These are phyloP conservation scores for Zygosaccharomyces sapae DNA, from an alignment of 1,139 yeast genomes.

Conservation along the genomic window DNA sequence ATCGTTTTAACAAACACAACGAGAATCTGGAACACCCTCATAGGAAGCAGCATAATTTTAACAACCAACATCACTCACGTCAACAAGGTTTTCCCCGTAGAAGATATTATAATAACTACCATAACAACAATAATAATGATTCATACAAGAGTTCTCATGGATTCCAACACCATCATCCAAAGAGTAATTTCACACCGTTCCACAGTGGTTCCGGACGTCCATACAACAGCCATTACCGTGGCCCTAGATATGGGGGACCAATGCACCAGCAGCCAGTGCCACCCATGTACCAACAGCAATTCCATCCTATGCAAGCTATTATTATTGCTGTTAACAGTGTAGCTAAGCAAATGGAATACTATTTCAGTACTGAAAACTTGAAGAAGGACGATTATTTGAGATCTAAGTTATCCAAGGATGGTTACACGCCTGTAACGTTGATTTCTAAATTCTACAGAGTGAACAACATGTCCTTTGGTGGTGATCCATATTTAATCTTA, in stretches of 20 bases:
- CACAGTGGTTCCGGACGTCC: slow-evolving; percentile 22
- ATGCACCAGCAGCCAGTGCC: slow-evolving; percentile 10
- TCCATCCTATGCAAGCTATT: slow-evolving; percentile 25
- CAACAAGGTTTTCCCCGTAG: slow-evolving; percentile 21
- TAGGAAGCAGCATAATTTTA: slow-evolving; percentile 14
- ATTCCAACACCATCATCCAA: slow-evolving; percentile 16
- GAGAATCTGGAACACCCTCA: slow-evolving; percentile 2
- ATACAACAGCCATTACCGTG: slow-evolving; percentile 13
- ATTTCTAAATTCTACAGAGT: slow-evolving; percentile 35
- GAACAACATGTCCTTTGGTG: slow-evolving; percentile 36
- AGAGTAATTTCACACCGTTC: slow-evolving; percentile 22
- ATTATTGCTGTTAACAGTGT: slow-evolving; percentile 38
- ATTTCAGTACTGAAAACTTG: slow-evolving; percentile 82
- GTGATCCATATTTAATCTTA: slow-evolving; percentile 32
- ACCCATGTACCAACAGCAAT: slow-evolving; percentile 13
- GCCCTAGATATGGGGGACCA: slow-evolving; percentile 10
- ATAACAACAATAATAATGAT: slow-evolving; percentile 27
- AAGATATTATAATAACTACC: slow-evolving; percentile 22
- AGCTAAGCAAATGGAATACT: slow-evolving; percentile 72
- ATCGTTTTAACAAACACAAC: slow-evolving; percentile 8
- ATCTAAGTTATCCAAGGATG: slow-evolving; percentile 32
- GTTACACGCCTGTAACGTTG: slow-evolving; percentile 33
- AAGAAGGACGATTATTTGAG: slow-evolving; percentile 32
- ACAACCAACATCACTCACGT: slow-evolving; percentile 20
- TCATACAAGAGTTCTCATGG: slow-evolving; percentile 24